Percentiles rank a stretch among this genome's conserved stretches.
Evolutionary conservation across 495 filamentous ascomycete species (phyloP).

Genomic region (Margaritispora aquatica): DNA sequence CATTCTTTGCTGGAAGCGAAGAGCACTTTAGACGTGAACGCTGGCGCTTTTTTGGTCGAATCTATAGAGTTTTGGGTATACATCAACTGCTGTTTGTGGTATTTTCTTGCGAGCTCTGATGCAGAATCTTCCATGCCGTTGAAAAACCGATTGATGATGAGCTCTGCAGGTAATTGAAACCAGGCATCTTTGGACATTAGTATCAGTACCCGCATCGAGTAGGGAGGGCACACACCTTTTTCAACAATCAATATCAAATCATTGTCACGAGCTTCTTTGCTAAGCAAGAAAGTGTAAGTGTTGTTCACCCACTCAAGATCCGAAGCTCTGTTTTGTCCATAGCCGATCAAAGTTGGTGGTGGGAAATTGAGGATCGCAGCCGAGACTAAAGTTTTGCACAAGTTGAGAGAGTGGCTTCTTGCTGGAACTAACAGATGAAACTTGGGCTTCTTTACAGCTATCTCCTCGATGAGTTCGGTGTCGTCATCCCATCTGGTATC

Average conservation of each 20-base stretch:
- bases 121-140: conserved; percentile 43
- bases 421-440: conserved; percentile 58
- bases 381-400: conserved; percentile 56
- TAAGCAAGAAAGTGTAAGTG: conserved; percentile 47
- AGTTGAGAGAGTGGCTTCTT: conserved; percentile 34
- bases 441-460: conserved; percentile 28
- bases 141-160: conserved; percentile 51
- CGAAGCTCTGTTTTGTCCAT: conserved; percentile 21
- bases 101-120: conserved; percentile 37
- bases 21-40: conserved; percentile 50
- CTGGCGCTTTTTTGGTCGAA: conserved; percentile 8
- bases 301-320: conserved; percentile 13
- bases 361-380: conserved; percentile 58
- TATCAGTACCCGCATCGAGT: no score
- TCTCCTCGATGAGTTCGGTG: conserved; percentile 17
- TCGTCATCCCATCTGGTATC: conserved; percentile 3
- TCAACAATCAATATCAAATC: conserved; percentile 58
- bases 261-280: conserved; percentile 41
- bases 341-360: conserved; percentile 50
- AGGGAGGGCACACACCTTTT: no score
- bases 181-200: conserved; percentile 45
- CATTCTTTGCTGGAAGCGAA: conserved; percentile 58
- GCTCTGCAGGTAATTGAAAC: conserved; percentile 56
- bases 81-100: conserved; percentile 34
- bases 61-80: neutral